phyloP scores from a whole-genome alignment of 2,329 filamentous ascomycete species.

The Chrysoporthe deuterocubensis region DNA sequence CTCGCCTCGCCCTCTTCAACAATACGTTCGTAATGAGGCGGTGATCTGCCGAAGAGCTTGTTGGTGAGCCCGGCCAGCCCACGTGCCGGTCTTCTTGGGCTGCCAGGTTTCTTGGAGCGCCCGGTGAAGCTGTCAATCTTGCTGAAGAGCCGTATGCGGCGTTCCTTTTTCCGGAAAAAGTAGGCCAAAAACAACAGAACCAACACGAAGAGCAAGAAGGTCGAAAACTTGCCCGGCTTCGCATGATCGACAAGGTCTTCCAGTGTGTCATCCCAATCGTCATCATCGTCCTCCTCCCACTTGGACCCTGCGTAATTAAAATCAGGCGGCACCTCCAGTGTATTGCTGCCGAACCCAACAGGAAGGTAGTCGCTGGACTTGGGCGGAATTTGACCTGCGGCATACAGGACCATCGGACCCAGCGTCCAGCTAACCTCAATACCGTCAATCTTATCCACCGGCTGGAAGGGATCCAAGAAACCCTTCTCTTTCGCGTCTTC shows the following conservation, averaged over 20 bases:
- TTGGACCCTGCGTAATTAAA: slow-evolving; percentile 81
- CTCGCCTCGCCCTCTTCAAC: slow-evolving; percentile 76
- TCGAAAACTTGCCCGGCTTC: slow-evolving; percentile 70
- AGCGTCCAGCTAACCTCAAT: slow-evolving; percentile 97
- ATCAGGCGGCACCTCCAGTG: slow-evolving; percentile 68
- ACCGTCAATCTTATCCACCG: slow-evolving; percentile 87
- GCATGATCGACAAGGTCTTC: slow-evolving; percentile 68
- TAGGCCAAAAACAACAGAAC: slow-evolving; percentile 72
- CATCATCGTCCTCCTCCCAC: slow-evolving; percentile 48
- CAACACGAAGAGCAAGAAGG: slow-evolving; percentile 77
- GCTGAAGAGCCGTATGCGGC: slow-evolving; percentile 64
- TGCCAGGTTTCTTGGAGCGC: slow-evolving; percentile 47
- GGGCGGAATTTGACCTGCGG: slow-evolving; percentile 82
- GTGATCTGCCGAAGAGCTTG: slow-evolving; percentile 67
- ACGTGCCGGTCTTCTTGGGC: slow-evolving; percentile 48
- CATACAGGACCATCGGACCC: slow-evolving; percentile 95
- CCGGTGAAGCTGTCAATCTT: slow-evolving; percentile 52
- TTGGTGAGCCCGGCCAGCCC: slow-evolving; percentile 56
- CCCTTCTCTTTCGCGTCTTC: slow-evolving; percentile 73
- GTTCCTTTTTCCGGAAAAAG: slow-evolving; percentile 79
- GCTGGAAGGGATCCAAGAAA: slow-evolving; percentile 84
- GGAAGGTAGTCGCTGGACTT: slow-evolving; percentile 64
- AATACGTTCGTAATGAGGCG: slow-evolving; percentile 76
- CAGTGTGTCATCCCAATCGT: slow-evolving; percentile 56
- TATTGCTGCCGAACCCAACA: slow-evolving; percentile 92